Percentiles rank a stretch among this genome's conserved stretches.
These are phyloP conservation scores for Phoma sp. DNA, from an alignment of 2,329 filamentous ascomycete species.

Conservation along the genomic window DNA sequence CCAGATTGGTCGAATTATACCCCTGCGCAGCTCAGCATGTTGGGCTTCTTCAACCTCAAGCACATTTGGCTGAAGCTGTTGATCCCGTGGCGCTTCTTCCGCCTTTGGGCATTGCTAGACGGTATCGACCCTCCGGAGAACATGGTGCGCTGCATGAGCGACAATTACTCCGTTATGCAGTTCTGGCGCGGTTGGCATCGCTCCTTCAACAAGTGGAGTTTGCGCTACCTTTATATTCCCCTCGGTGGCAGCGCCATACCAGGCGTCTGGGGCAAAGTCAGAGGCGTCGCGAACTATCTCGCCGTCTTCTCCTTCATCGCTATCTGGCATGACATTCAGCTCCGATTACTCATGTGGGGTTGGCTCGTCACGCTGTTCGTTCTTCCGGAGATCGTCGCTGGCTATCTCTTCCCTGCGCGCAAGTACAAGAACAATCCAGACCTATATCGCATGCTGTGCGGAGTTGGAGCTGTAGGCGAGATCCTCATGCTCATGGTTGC, in stretches of 20 bases:
- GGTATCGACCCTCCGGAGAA: slow-evolving; percentile 96
- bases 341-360: slow-evolving; percentile 90
- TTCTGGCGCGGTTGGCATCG: slow-evolving; percentile 99
- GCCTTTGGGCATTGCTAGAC: slow-evolving; percentile 91
- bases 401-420: slow-evolving; percentile 72
- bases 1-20: slow-evolving; percentile 85
- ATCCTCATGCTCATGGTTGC: slow-evolving; percentile 95
- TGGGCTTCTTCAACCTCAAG: slow-evolving; percentile 95
- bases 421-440: slow-evolving; percentile 74
- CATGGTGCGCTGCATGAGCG: slow-evolving; percentile 94
- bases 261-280: slow-evolving; percentile 53
- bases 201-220: slow-evolving; percentile 90
- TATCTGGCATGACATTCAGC: slow-evolving; percentile 95
- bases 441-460: slow-evolving; percentile 79
- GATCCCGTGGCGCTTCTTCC: slow-evolving; percentile 97
- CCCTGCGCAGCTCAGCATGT: slow-evolving; percentile 82
- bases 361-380: slow-evolving; percentile 97
- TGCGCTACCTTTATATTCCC: slow-evolving; percentile 93
- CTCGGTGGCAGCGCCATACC: slow-evolving; percentile 70
- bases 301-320: slow-evolving; percentile 95
- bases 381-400: slow-evolving; percentile 80
- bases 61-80: slow-evolving; percentile 98
- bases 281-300: slow-evolving; percentile 75
- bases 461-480: slow-evolving; percentile 80
- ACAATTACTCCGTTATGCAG: slow-evolving; percentile 88